These are phyloP conservation scores for Hylodesmum podocarpum DNA, from an alignment of 306 rosid genomes.

Conservation along the genomic window DNA sequence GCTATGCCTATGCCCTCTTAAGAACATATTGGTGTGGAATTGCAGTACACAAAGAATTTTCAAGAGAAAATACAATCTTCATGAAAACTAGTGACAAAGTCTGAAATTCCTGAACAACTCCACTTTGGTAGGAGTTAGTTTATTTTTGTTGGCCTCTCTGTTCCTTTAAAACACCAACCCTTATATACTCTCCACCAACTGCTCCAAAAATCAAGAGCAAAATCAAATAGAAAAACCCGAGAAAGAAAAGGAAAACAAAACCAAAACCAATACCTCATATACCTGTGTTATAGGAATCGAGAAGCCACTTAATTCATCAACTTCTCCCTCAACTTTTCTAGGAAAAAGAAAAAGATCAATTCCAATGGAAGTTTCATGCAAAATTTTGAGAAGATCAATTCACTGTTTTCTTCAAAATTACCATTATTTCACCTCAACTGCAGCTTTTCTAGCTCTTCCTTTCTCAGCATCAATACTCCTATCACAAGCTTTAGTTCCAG, in stretches of 20 bases:
- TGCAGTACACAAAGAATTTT: slow-evolving; percentile 26
- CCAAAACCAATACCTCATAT: slow-evolving; percentile 29
- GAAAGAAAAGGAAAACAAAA: slow-evolving; percentile 15
- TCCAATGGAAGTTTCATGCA: slow-evolving; percentile 62
- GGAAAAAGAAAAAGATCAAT: background rate
- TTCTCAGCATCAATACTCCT: slow-evolving; percentile 71
- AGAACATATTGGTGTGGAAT: slow-evolving; percentile 17
- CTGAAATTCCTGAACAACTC: slow-evolving; percentile 40
- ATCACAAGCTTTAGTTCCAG: slow-evolving; percentile 53
- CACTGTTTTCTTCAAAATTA: slow-evolving; percentile 70
- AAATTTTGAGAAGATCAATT: slow-evolving; percentile 70
- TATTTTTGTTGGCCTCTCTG: slow-evolving; percentile 72
- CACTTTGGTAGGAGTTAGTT: slow-evolving; percentile 40
- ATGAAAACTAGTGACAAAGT: background rate
- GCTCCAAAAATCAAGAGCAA: slow-evolving; percentile 24
- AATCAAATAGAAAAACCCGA: background rate
- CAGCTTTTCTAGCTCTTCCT: slow-evolving; percentile 63
- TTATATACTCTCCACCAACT: slow-evolving; percentile 36
- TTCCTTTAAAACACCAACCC: slow-evolving; percentile 42
- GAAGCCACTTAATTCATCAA: slow-evolving; percentile 32
- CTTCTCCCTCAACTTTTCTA: slow-evolving; percentile 6
- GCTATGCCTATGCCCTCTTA: background rate
- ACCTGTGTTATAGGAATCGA: slow-evolving; percentile 9
- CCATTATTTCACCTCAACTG: slow-evolving; percentile 56
- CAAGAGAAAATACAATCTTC: slow-evolving; percentile 18